Conservation (phyloP, 73 alveolate species). For the Blepharisma japonicum region DNA sequence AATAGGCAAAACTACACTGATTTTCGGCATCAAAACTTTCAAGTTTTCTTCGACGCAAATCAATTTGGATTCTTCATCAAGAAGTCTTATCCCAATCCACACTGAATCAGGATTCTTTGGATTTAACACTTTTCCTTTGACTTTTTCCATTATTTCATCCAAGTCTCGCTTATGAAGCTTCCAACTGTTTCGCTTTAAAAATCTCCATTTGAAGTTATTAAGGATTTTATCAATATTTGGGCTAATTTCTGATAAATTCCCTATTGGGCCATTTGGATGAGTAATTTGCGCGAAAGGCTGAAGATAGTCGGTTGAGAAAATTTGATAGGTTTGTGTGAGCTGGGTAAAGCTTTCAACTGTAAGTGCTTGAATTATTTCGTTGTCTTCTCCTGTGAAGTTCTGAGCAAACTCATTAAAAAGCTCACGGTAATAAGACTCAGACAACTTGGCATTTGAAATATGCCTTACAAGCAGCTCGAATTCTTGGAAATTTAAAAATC, state of each 20-base stretch:
- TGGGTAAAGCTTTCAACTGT: slow-evolving; percentile 1
- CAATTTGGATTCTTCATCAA: slow-evolving; percentile 5
- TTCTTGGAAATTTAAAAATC: neutral
- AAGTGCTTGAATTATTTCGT: neutral
- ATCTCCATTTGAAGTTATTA: slow-evolving; percentile 11
- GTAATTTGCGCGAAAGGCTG: neutral
- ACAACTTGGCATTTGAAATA: neutral
- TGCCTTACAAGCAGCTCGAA: slow-evolving; percentile 19
- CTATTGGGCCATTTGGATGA: neutral
- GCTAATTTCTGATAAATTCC: slow-evolving; percentile 1
- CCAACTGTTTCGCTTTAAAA: neutral
- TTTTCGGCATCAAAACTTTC: neutral
- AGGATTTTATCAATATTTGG: slow-evolving; percentile 18
- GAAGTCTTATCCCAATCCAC: slow-evolving; percentile 21
- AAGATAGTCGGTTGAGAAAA: neutral
- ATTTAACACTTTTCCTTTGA: neutral
- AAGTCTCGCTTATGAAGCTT: neutral
- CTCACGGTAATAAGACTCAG: neutral
- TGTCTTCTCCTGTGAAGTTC: slow-evolving; percentile 13
- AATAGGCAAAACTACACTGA: neutral
- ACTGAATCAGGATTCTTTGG: slow-evolving; percentile 15
- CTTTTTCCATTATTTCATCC: neutral
- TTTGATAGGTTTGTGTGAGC: neutral
- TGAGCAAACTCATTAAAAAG: slow-evolving; percentile 26
- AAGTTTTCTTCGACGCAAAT: neutral